phyloP scores from a whole-genome alignment of 116 monocot species.

The Papilionanthe hybrid region DNA sequence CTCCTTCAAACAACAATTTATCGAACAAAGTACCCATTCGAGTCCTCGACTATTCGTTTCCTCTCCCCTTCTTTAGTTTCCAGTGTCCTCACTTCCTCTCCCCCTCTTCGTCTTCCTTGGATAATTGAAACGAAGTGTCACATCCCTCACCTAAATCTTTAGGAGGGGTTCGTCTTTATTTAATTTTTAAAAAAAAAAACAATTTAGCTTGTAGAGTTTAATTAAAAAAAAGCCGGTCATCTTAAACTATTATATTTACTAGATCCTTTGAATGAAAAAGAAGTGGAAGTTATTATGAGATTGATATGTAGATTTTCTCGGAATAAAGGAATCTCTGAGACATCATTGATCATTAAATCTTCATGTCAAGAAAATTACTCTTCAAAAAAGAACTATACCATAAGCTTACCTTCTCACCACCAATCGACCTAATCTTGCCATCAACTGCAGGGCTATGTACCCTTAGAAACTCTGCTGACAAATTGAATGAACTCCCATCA shows the following conservation, averaged over 20 bases:
- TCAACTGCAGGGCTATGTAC: slow-evolving; percentile 88
- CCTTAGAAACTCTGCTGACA: slow-evolving; percentile 86
- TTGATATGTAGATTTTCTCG: not conserved
- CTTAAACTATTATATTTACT: too few relatives aligned
- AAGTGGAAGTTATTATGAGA: not conserved
- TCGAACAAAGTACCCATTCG: too few relatives aligned
- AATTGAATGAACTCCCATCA: slow-evolving; percentile 57
- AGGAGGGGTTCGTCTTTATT: too few relatives aligned
- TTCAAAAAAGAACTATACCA: not conserved
- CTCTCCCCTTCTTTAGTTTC: too few relatives aligned
- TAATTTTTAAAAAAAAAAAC: too few relatives aligned
- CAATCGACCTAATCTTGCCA: slow-evolving; percentile 79
- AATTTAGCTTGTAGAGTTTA: not conserved
- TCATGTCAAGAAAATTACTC: not conserved
- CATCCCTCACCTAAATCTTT: too few relatives aligned
- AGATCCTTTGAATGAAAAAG: not conserved
- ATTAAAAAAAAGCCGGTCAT: not conserved
- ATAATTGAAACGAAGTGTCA: too few relatives aligned
- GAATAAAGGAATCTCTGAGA: not conserved
- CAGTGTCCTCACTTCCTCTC: too few relatives aligned
- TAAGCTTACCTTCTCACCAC: slow-evolving; percentile 76
- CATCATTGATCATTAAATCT: not conserved
- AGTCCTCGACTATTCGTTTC: too few relatives aligned
- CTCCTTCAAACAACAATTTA: too few relatives aligned
- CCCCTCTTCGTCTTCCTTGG: too few relatives aligned